phyloP scores from a whole-genome alignment of 345 rosid genomes.

The Bruguiera sexangula region DNA sequence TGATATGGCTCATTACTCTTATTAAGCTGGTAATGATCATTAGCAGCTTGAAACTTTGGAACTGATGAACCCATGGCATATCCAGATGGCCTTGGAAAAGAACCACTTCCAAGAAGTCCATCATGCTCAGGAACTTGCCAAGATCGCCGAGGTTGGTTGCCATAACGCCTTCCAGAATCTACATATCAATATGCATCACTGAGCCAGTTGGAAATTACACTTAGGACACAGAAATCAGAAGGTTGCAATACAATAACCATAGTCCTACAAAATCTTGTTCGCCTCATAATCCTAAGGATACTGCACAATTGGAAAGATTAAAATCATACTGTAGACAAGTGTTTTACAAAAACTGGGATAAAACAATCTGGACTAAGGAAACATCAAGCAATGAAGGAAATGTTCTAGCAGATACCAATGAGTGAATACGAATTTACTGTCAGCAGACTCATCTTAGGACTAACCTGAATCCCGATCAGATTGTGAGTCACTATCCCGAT shows the following conservation, averaged over 20 bases:
- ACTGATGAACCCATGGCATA: slow-evolving; percentile 53
- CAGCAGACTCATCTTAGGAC: slow-evolving; percentile 8
- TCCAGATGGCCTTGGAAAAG: slow-evolving; percentile 81
- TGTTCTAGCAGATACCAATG: no score
- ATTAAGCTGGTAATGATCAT: slow-evolving; percentile 58
- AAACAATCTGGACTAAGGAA: no score
- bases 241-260: neutral
- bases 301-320: neutral
- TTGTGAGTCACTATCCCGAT: slow-evolving; percentile 69
- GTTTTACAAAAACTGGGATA: no score
- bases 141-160: slow-evolving; percentile 66
- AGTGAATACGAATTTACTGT: neutral
- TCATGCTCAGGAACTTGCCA: slow-evolving; percentile 93
- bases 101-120: slow-evolving; percentile 97
- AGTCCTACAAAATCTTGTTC: neutral
- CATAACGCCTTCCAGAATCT: slow-evolving; percentile 70
- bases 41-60: slow-evolving; percentile 55
- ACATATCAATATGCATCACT: slow-evolving; percentile 12
- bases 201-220: slow-evolving; percentile 10
- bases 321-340: no score
- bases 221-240: neutral
- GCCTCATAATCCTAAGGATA: neutral
- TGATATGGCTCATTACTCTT: slow-evolving; percentile 84
- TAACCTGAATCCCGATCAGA: slow-evolving; percentile 78
- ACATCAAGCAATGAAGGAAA: no score